phyloP scores from a whole-genome alignment of 2,329 filamentous ascomycete genomes.

The Pleurostoma richardsiae region DNA sequence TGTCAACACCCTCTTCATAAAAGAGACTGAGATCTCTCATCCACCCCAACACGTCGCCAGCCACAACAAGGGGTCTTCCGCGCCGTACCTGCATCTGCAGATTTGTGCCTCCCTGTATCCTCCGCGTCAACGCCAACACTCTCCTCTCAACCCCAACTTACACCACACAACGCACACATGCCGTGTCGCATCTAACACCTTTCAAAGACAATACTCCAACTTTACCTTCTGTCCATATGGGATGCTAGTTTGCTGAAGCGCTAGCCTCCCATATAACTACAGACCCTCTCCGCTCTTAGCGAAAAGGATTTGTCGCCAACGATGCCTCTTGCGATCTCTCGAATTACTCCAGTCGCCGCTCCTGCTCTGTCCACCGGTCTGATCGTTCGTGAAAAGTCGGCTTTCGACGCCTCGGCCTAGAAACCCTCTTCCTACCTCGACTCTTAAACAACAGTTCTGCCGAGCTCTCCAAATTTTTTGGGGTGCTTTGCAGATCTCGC shows the following conservation, averaged over 20 bases:
- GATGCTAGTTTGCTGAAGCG: slow-evolving; percentile 20
- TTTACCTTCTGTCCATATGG: slow-evolving; percentile 4
- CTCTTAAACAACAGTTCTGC: slow-evolving; percentile 21
- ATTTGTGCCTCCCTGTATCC: slow-evolving; percentile 4
- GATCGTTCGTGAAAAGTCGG: slow-evolving; percentile 49
- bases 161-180: no score
- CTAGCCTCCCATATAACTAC: slow-evolving; percentile 25
- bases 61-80: slow-evolving; percentile 9
- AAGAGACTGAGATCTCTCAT: slow-evolving; percentile 8
- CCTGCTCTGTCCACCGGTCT: slow-evolving; percentile 56
- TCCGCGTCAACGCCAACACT: slow-evolving; percentile 1
- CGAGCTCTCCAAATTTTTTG: slow-evolving; percentile 14
- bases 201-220: background rate
- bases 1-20: slow-evolving; percentile 8
- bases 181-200: no score
- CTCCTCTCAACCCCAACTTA: slow-evolving; percentile 1
- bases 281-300: slow-evolving; percentile 18
- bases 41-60: slow-evolving; percentile 2
- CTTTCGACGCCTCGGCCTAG: slow-evolving; percentile 37
- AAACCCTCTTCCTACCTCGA: slow-evolving; percentile 35
- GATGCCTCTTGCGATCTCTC: slow-evolving; percentile 53
- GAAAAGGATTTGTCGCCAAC: slow-evolving; percentile 31
- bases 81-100: slow-evolving; percentile 16
- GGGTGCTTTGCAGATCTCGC: slow-evolving; percentile 38
- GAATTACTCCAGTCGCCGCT: slow-evolving; percentile 57